Base-by-base conservation (phyloP, 2,329 filamentous ascomycete genomes). In the Ophiostoma himal-ulmi region DNA sequence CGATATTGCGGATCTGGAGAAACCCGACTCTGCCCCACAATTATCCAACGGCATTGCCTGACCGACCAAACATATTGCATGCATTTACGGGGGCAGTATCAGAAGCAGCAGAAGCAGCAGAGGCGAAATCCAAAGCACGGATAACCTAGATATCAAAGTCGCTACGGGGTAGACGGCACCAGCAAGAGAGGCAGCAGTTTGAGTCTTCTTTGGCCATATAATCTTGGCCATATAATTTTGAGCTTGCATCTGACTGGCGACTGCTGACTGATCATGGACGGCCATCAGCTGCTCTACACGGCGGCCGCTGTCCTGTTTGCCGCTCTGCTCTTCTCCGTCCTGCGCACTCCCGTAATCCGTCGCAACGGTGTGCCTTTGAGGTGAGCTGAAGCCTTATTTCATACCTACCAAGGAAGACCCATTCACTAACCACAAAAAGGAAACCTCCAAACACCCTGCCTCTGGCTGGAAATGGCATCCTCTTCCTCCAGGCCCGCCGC, bases 401-500 rank as follows among this genome's bases (percentile, higher is more conserved):
- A 2, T 37, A 30, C 30, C 30, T 4, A 30, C 30, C 30, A 30
- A 30, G 3, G 30, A 30, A 4, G 13, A 6, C 2, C 8, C n/a
- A 57, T 14, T 8, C 26, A 26, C 30, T 30, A 57, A 22, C n/a
- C 14, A 65, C 34, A 26, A 26, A 17, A 10, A 65, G 83, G 70
- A 82, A 80, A 68, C 81, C 84, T 0, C 83, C 83, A 2, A 79
- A 83, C 70, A 84, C 84, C 2, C 76, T 85, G 1, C 88, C 87
- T 0, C 71, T 89, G 1, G 79, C 83, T 5, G 88, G 87, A 36
- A 89, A 90, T 74, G 88, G 87, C 6, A 81, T 90, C 65, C 77
- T 85, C 8, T 90, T 90, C 75, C 79, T 89, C 1, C 86, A 84
- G 74, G 81, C 85, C 1, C 83, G 88, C 3, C 84, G 89, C 75